Base-by-base conservation (phyloP, 306 rosid species). In the Quercus glauca region DNA sequence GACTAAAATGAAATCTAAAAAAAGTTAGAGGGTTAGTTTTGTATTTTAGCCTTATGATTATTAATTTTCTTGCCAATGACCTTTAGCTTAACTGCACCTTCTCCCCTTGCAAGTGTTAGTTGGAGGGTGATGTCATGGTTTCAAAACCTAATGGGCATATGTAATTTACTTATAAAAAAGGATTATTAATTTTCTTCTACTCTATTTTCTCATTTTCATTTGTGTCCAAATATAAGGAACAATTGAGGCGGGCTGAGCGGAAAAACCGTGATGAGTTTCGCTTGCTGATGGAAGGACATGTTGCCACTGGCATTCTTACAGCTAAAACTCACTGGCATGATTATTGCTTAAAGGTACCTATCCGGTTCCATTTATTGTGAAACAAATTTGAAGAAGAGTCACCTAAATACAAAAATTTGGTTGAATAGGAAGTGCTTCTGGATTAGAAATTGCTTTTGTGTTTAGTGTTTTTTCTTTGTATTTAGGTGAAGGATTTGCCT, bases 261-360 rank as follows among this genome's bases (percentile, higher is more conserved):
- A 96, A 93, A 87, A 96, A 96, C 71, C 97, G 99, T 15, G 99
- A 96, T 77, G 98, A 90, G 85, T 90, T 96, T 80, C 93, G 99
- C 75, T 89, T 85, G 85, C 85, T 96, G 80, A 69, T 96, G 87
- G 99, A 93, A 76, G 98, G 91, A 70, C 97, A 96, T 82, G 80
- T 87, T 74, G 80, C 83, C 73, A 76, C 69, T 69, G 99, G 98
- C 57, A 65, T 80, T 85, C 90, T 96, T 77, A 91, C 91, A 14
- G 97, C 98, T 76, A 96, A 88, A 89, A 87, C 92, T 59, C 83
- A 81, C n/a, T 96, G 99, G 97, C 89, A 87, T 37, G 98, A 96
- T n/a, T 93, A 93, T 83, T 91, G 98, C 86, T 52, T 85, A 84
- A 96, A 88, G 98, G 99, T 96, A 78, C 31, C 69, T 55, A 56